These are phyloP conservation scores for Colletotrichum filicis DNA, from an alignment of 2,329 filamentous ascomycete species.

Conservation along the genomic window DNA sequence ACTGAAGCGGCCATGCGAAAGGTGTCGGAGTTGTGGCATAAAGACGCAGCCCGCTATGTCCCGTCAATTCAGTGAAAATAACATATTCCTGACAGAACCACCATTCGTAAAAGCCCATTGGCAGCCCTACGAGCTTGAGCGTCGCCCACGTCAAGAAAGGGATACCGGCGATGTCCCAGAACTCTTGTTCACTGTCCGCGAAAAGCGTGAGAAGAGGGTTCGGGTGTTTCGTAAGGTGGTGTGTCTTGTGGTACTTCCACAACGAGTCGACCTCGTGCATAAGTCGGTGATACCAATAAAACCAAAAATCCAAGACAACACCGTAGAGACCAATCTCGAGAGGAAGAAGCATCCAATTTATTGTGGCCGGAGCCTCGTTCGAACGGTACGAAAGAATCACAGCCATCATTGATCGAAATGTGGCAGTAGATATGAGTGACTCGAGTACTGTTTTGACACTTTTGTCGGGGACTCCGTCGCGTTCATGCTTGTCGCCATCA, in stretches of 20 bases:
- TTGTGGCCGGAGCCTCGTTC: slow-evolving; percentile 38
- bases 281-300: slow-evolving; percentile 54
- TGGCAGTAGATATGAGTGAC: slow-evolving; percentile 47
- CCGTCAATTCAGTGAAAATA: slow-evolving; percentile 50
- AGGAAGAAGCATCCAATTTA: slow-evolving; percentile 48
- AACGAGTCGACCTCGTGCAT: slow-evolving; percentile 53
- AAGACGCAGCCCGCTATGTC: slow-evolving; percentile 52
- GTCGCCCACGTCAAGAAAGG: slow-evolving; percentile 51
- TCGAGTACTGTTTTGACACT: slow-evolving; percentile 46
- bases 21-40: slow-evolving; percentile 47
- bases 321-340: slow-evolving; percentile 53
- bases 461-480: slow-evolving; percentile 54
- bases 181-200: slow-evolving; percentile 53
- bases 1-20: slow-evolving; percentile 46
- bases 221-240: slow-evolving; percentile 57
- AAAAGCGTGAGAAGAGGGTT: slow-evolving; percentile 54
- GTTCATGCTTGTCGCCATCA: slow-evolving; percentile 55
- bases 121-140: slow-evolving; percentile 47
- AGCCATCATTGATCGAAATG: slow-evolving; percentile 46
- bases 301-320: slow-evolving; percentile 57
- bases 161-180: slow-evolving; percentile 54
- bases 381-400: slow-evolving; percentile 44
- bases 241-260: slow-evolving; percentile 57
- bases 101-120: slow-evolving; percentile 59
- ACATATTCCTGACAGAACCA: slow-evolving; percentile 58